Evolutionary conservation across 495 filamentous ascomycete species (phyloP).

Genomic region (Talaromyces nanjingensis): DNA sequence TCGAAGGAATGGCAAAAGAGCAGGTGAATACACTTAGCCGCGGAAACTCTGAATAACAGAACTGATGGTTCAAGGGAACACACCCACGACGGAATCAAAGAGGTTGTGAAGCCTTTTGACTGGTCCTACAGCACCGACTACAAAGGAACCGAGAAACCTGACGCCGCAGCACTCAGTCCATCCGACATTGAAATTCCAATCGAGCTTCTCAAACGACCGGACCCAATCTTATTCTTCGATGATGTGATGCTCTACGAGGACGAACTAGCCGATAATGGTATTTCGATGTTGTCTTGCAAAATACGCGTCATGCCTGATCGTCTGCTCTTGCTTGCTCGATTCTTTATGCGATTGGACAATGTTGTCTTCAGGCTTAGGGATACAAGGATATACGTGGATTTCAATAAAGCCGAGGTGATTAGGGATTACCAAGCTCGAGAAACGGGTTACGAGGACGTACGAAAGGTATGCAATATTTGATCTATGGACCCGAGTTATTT

Average conservation of each 20-base stretch:
- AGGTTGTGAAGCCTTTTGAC: slow-evolving; percentile 92
- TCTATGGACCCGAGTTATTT: not conserved
- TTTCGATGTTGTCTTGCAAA: slow-evolving; percentile 80
- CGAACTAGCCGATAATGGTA: slow-evolving; percentile 95
- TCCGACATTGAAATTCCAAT: slow-evolving; percentile 66
- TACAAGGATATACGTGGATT: slow-evolving; percentile 88
- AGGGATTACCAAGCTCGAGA: slow-evolving; percentile 85
- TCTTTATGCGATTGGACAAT: slow-evolving; percentile 89
- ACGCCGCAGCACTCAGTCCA: slow-evolving; percentile 36
- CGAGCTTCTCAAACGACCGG: slow-evolving; percentile 71
- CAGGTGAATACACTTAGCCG: slow-evolving; percentile 39
- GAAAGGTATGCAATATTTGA: slow-evolving; percentile 48
- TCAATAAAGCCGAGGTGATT: slow-evolving; percentile 70
- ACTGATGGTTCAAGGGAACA: slow-evolving; percentile 52
- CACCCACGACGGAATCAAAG: slow-evolving; percentile 81
- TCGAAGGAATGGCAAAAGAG: slow-evolving; percentile 83
- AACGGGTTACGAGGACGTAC: slow-evolving; percentile 67
- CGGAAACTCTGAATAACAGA: not conserved
- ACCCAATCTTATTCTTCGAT: slow-evolving; percentile 93
- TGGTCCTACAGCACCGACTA: slow-evolving; percentile 95
- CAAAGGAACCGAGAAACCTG: slow-evolving; percentile 50
- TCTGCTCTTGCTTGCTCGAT: slow-evolving; percentile 74
- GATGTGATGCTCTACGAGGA: slow-evolving; percentile 95
- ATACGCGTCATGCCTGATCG: slow-evolving; percentile 84
- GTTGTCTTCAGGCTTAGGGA: slow-evolving; percentile 83